phyloP scores from a whole-genome alignment of 2,329 filamentous ascomycete genomes.

The Alternaria triticina region DNA sequence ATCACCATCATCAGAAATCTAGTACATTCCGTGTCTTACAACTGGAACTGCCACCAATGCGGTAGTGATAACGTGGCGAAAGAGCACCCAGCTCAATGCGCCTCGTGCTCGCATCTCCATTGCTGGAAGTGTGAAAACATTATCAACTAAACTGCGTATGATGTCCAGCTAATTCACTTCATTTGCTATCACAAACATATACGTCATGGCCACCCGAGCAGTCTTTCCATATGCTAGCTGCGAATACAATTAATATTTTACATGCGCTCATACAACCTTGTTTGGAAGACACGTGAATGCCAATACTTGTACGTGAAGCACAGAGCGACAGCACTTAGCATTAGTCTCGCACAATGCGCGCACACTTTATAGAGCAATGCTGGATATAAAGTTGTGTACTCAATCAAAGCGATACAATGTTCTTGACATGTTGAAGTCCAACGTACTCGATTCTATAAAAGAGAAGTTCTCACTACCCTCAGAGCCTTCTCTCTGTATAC shows the following conservation, averaged over 20 bases:
- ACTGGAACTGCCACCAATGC: slow-evolving; percentile 1
- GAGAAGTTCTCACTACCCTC: background rate
- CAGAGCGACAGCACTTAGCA: background rate
- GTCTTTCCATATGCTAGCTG: background rate
- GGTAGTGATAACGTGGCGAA: background rate
- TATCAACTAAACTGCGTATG: background rate
- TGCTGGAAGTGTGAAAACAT: slow-evolving; percentile 2
- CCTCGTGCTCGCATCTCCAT: background rate
- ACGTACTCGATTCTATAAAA: background rate
- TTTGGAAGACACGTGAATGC: background rate
- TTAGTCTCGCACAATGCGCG: background rate
- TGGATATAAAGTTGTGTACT: background rate
- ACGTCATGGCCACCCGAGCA: background rate
- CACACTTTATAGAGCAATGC: background rate
- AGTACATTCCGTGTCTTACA: background rate
- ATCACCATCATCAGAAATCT: background rate
- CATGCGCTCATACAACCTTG: background rate
- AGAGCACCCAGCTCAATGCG: background rate
- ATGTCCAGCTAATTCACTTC: background rate
- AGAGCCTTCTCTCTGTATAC: background rate
- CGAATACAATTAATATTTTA: background rate
- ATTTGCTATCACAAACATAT: background rate
- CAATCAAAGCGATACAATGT: background rate
- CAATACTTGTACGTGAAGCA: background rate
- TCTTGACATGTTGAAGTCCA: background rate